Base-by-base conservation (phyloP, 2,329 filamentous ascomycete species). In the Salinomyces thailandicus region DNA sequence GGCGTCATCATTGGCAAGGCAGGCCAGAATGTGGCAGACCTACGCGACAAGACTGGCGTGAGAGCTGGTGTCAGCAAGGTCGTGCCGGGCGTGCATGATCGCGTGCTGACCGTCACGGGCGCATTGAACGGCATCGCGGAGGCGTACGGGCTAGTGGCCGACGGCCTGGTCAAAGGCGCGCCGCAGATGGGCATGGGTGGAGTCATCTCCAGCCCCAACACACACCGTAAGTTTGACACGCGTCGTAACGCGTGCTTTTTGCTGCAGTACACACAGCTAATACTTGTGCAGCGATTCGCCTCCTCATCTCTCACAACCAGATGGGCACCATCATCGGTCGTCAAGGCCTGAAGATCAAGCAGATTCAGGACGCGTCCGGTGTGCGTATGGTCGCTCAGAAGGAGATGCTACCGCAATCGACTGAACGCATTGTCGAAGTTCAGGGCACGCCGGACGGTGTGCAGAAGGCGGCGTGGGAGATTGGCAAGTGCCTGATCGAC, bases 331-430 rank as follows among this genome's bases (percentile, higher is more conserved):
- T 98, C 67, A 98, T 98, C 58, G 91, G 91, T 54, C 79, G 86
- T 48, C 84, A 93, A 62, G 91, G 91, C 41, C 73, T 95, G 50
- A 98, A 96, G 72, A 98, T 98, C 72, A 98, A 98, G 74, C 85
- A 95, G 61, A 98, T 98, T 51, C 91, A 98, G 62, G 91, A 98
- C 61, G 80, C 79, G 18, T 96, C 91, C 4, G 87, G 87, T 47
- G 91, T 96, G 41, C 87, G 91, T 58, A 98, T 98, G 91, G 87
- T 98, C 33, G 91, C 91, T 27, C 91, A 98, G 64, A 98, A 98
- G 68, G 91, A 98, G 57, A 98, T 98, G 91, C 79, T 98, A 5
- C 91, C 91, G 22, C 91, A 98, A 63, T 98, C 91, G 5, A 98
- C 91, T 20, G 91, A 98, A 69, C 82, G 91, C 47, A 87, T 98